These are phyloP conservation scores for Pseudogymnoascus sp. DNA, from an alignment of 2,329 filamentous ascomycete species.

Conservation along the genomic window DNA sequence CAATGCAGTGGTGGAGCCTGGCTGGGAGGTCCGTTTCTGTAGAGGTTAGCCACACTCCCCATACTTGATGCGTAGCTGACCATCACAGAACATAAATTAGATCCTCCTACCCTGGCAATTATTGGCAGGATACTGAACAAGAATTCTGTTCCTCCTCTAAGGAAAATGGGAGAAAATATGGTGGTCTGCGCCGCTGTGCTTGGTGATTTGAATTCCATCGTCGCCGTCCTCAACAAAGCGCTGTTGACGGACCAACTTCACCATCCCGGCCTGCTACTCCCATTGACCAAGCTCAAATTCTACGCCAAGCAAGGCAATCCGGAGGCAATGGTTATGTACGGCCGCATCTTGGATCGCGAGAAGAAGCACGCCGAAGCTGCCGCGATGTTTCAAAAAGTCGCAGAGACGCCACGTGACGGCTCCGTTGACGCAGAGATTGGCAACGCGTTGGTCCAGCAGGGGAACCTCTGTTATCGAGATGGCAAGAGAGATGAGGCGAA, in stretches of 20 bases:
- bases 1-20: background rate
- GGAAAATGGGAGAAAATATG: constrained; percentile 18
- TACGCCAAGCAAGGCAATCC: constrained; percentile 22
- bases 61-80: background rate
- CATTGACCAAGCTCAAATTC: constrained; percentile 17
- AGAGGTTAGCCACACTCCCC: constrained; percentile 15
- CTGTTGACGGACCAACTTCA: constrained; percentile 11
- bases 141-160: constrained; percentile 15
- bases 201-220: constrained; percentile 23
- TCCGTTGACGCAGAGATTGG: constrained; percentile 21
- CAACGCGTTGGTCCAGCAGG: constrained; percentile 22
- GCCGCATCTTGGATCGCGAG: constrained; percentile 19
- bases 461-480: constrained; percentile 17
- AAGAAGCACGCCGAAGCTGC: constrained; percentile 19
- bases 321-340: constrained; percentile 24
- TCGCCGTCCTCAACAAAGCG: constrained; percentile 18
- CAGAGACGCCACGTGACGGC: constrained; percentile 14
- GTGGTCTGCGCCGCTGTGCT: constrained; percentile 21
- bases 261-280: constrained; percentile 8
- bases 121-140: constrained; percentile 21
- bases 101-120: constrained; percentile 17
- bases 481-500: constrained; percentile 17
- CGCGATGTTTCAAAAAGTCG: constrained; percentile 21
- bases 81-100: constrained; percentile 20
- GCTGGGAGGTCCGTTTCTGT: background rate